Conservation (phyloP, 176 grass and related monocot species). For the Musa acuminata region DNA sequence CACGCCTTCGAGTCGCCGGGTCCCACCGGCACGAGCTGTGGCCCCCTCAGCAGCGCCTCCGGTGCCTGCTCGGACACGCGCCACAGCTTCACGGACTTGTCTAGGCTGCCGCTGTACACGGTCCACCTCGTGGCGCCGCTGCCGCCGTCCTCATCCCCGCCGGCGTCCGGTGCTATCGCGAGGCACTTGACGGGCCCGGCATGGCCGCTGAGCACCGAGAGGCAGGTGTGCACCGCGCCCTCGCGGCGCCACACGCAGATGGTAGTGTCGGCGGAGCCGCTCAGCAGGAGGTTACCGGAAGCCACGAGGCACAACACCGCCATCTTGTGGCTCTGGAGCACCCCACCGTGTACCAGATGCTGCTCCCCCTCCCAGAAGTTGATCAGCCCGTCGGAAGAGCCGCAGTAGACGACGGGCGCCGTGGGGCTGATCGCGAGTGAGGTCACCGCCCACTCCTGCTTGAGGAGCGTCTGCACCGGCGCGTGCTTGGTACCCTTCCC, state of each 20-base stretch:
- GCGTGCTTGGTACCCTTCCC: slow-evolving; percentile 69
- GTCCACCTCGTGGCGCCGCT: slow-evolving; percentile 30
- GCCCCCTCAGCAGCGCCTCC: slow-evolving; percentile 41
- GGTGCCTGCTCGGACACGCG: slow-evolving; percentile 55
- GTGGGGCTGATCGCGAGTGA: slow-evolving; percentile 62
- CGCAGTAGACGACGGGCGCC: slow-evolving; percentile 76
- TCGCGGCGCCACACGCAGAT: slow-evolving; percentile 79
- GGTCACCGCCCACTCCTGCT: slow-evolving; percentile 84
- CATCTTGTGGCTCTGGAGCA: slow-evolving; percentile 71
- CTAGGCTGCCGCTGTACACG: slow-evolving; percentile 73
- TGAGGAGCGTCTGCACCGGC: slow-evolving; percentile 73
- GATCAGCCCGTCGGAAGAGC: slow-evolving; percentile 78
- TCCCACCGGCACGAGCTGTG: slow-evolving; percentile 22
- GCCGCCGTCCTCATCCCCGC: slow-evolving; percentile 15
- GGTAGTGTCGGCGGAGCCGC: slow-evolving; percentile 83
- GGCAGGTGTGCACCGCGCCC: slow-evolving; percentile 53
- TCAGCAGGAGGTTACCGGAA: slow-evolving; percentile 56
- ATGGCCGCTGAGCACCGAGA: slow-evolving; percentile 72
- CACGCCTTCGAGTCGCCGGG: not conserved
- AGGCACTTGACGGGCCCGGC: slow-evolving; percentile 84
- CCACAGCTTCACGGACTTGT: slow-evolving; percentile 96
- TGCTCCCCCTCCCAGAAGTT: slow-evolving; percentile 86
- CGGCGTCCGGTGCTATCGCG: slow-evolving; percentile 52
- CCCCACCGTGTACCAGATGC: slow-evolving; percentile 54
- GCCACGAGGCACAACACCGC: slow-evolving; percentile 85